These are phyloP conservation scores for Chrysosporium queenslandicum DNA, from an alignment of 2,329 filamentous ascomycete genomes.

Conservation along the genomic window DNA sequence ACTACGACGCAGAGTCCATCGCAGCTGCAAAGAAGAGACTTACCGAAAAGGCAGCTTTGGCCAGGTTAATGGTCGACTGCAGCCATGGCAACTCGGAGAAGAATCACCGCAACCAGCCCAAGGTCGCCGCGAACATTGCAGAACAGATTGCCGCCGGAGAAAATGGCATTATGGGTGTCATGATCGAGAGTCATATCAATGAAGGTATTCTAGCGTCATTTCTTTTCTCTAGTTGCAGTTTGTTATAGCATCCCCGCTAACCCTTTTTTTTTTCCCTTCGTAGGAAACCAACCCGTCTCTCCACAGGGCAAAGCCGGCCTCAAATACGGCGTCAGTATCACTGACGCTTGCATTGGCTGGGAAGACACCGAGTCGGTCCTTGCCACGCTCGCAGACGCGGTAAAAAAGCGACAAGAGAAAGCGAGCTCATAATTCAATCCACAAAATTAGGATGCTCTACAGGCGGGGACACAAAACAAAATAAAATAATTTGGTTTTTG, in stretches of 20 bases:
- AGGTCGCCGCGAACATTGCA: slow-evolving; percentile 72
- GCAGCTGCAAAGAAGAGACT: slow-evolving; percentile 72
- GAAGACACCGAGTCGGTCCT: slow-evolving; percentile 75
- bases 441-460: too few relatives aligned
- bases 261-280: background rate
- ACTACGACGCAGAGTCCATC: slow-evolving; percentile 81
- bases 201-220: slow-evolving; percentile 60
- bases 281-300: slow-evolving; percentile 78
- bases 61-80: slow-evolving; percentile 93
- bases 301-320: slow-evolving; percentile 73
- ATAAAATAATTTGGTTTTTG: too few relatives aligned
- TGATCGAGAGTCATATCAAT: slow-evolving; percentile 97
- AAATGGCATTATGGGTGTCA: slow-evolving; percentile 83
- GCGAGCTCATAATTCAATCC: slow-evolving; percentile 7
- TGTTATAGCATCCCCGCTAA: background rate
- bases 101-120: slow-evolving; percentile 94
- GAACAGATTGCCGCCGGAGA: slow-evolving; percentile 80
- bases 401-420: slow-evolving; percentile 56
- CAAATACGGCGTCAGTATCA: slow-evolving; percentile 92
- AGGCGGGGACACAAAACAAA: too few relatives aligned
- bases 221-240: background rate
- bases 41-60: slow-evolving; percentile 58
- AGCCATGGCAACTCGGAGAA: slow-evolving; percentile 94
- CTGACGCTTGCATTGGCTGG: slow-evolving; percentile 94
- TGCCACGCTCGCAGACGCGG: slow-evolving; percentile 65